Base-by-base conservation (phyloP, 148 eudicot genomes). In the Beta vulgaris region DNA sequence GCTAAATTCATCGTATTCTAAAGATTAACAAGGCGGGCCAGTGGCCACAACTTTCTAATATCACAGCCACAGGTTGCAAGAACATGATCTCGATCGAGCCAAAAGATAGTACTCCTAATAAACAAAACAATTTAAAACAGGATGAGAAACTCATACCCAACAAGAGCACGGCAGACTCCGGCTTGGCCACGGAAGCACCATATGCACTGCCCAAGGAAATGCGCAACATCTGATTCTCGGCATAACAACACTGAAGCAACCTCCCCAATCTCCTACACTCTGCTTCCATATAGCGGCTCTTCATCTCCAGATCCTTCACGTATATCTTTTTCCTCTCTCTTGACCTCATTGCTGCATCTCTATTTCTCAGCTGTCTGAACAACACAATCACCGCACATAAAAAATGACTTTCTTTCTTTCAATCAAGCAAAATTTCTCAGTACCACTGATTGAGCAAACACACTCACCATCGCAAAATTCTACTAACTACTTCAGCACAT, bases 91-190 rank as follows among this genome's bases (percentile, higher is more conserved):
- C 15, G 0, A 72, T 31, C 19, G 59, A 40, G n/a, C n/a, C n/a
- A n/a, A n/a, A n/a, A n/a, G n/a, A n/a, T n/a, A n/a, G n/a, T n/a
- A n/a, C n/a, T n/a, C n/a, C n/a, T n/a, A n/a, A n/a, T n/a, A n/a
- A n/a, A n/a, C n/a, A n/a, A n/a, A n/a, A n/a, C n/a, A n/a, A n/a
- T n/a, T n/a, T 25, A 55, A 73, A 13, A 36, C 10, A 40, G 34
- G 13, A 76, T 8, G 58, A 44, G 12, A 69, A 23, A 71, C 13
- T 76, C 87, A 79, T 88, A 95, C 99, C 99, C 99, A 86, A 80
- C 82, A 87, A 81, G 98, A 95, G 99, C 91, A 95, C 99, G 73
- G 99, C 99, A 95, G 99, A 92, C 99, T 95, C 97, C 93, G 92
- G 96, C 85, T 84, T 92, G 91, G 99, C 62, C 88, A 82, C 71